Conservation (phyloP, 1,284 basidiomycete genomes). For the Sanguinoderma infundibulare region DNA sequence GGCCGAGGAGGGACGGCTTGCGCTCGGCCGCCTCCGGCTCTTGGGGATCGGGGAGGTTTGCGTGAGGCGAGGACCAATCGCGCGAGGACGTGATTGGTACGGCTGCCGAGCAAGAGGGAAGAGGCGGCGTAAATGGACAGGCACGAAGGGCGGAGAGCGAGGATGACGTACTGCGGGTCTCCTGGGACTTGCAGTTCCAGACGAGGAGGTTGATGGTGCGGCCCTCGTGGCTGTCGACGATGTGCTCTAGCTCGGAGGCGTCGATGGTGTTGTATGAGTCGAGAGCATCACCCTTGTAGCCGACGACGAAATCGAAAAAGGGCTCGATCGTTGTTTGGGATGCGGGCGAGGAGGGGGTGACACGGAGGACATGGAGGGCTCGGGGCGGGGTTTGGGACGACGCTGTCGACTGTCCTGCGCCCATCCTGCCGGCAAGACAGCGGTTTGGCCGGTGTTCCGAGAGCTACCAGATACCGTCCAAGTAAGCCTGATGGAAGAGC, state of each 20-base stretch:
- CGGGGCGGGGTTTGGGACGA: conserved; percentile 61
- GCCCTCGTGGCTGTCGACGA: conserved; percentile 91
- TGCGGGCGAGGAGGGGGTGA: conserved; percentile 86
- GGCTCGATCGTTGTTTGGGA: conserved; percentile 89
- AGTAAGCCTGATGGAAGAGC: background rate
- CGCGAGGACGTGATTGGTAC: conserved; percentile 87
- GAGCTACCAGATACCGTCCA: background rate
- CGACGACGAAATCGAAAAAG: conserved; percentile 97
- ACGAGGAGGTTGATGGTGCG: conserved; percentile 78
- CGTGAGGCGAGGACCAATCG: conserved; percentile 68
- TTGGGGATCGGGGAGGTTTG: conserved; percentile 40
- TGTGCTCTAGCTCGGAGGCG: conserved; percentile 75
- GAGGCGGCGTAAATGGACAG: background rate
- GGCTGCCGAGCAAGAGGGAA: conserved; percentile 49
- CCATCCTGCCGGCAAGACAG: conserved; percentile 50
- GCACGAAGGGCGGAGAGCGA: background rate
- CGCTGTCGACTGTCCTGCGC: conserved; percentile 71
- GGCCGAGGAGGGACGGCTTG: conserved; percentile 84
- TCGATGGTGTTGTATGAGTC: conserved; percentile 64
- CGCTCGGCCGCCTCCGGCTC: conserved; percentile 42
- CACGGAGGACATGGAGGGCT: conserved; percentile 85
- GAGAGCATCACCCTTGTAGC: conserved; percentile 76
- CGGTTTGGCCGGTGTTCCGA: background rate
- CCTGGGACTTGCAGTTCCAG: conserved; percentile 90
- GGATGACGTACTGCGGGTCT: conserved; percentile 73